Base-by-base conservation (phyloP, 2,329 filamentous ascomycete genomes). In the Alternaria solani region DNA sequence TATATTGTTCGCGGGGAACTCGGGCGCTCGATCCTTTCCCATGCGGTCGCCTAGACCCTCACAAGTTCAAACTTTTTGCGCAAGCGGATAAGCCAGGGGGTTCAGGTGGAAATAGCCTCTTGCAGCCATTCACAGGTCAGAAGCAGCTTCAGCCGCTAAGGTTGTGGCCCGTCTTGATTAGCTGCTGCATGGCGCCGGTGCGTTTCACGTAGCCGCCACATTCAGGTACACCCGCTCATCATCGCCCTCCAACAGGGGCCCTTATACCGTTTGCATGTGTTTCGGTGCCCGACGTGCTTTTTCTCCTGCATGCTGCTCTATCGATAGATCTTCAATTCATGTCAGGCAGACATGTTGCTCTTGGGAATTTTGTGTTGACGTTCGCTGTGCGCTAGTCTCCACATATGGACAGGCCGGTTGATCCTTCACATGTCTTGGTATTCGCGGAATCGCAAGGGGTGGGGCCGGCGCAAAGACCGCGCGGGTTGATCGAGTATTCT, bases 131-230 rank as follows among this genome's bases (percentile, higher is more conserved):
- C 47, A 60, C 47, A 51, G 41, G 26, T n/a, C 32, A 28, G 42
- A 46, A 46, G 34, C 41, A 46, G 47, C 28, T 26, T 42, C 39
- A 52, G 36, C 47, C 53, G 53, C 53, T 39, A 46, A 25, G 39
- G 46, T 51, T 39, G 53, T 57, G 53, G 57, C 41, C 43, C 14
- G 32, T 23, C 39, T 47, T 60, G 23, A 39, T 49, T 39, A 51
- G 57, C 57, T 52, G 57, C 41, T 12, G 54, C 42, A 47, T 32
- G 32, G 39, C 28, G 53, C 47, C 48, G 49, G 52, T 42, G 53
- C 28, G 53, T 60, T 60, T 57, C 57, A 60, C 53, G 9, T 60
- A 60, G 52, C 53, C 57, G 57, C 53, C 57, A 60, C 57, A 36
- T 38, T 57, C 53, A 60, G 57, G 57, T 47, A 60, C 57, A 52